Percentiles rank a stretch among this genome's conserved stretches.
Conservation (phyloP, 345 rosid species). For the Mangifera indica region DNA sequence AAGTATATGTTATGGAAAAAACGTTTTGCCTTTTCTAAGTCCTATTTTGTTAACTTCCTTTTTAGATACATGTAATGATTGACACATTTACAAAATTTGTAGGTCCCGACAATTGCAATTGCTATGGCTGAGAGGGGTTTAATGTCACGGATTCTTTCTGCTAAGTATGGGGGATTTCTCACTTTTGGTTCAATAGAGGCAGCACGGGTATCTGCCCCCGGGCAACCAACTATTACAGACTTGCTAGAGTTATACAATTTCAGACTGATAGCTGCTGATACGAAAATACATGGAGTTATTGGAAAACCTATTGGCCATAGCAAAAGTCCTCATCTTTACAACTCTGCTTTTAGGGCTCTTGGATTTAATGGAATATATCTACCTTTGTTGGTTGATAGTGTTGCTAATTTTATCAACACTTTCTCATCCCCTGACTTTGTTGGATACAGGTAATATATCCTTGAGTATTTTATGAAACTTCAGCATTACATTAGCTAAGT, state of each 20-base stretch:
- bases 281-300: slow-evolving; percentile 59
- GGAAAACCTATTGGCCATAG: slow-evolving; percentile 68
- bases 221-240: slow-evolving; percentile 55
- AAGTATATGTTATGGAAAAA: slow-evolving; percentile 18
- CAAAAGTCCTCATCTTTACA: slow-evolving; percentile 62
- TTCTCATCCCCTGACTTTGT: slow-evolving; percentile 51
- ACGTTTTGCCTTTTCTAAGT: neutral
- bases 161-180: slow-evolving; percentile 59
- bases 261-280: slow-evolving; percentile 51
- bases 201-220: slow-evolving; percentile 53
- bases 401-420: slow-evolving; percentile 43
- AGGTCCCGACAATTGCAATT: slow-evolving; percentile 62
- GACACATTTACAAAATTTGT: neutral
- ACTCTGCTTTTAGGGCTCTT: slow-evolving; percentile 47
- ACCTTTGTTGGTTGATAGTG: slow-evolving; percentile 51
- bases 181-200: slow-evolving; percentile 57
- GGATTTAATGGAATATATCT: slow-evolving; percentile 57
- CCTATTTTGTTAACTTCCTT: neutral
- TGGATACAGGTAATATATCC: slow-evolving; percentile 52
- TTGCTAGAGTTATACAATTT: slow-evolving; percentile 50
- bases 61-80: neutral
- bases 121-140: slow-evolving; percentile 66
- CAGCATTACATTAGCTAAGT: neutral
- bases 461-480: neutral
- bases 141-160: slow-evolving; percentile 54